Percentiles rank a stretch among this genome's conserved stretches.
These are phyloP conservation scores for Diutina scorzettiae DNA, from an alignment of 1,139 yeast genomes.

Conservation along the genomic window DNA sequence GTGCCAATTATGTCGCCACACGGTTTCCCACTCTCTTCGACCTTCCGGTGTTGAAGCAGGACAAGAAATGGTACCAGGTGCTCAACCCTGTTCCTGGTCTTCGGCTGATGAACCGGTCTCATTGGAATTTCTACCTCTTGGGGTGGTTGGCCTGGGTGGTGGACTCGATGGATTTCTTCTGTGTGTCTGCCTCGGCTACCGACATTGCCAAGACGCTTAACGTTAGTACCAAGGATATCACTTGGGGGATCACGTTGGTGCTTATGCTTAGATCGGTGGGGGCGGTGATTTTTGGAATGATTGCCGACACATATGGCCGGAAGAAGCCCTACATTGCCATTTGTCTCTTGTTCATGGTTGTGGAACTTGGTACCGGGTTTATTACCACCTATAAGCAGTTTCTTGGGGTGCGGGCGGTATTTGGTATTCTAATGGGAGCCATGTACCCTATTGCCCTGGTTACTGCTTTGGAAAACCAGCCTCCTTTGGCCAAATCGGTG, in stretches of 20 bases:
- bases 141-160: constrained; percentile 70
- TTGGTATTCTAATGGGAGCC: constrained; percentile 65
- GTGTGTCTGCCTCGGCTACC: constrained; percentile 50
- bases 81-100: constrained; percentile 47
- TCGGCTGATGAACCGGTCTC: constrained; percentile 27
- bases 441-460: constrained; percentile 59
- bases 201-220: constrained; percentile 42
- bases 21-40: constrained; percentile 2
- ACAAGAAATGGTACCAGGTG: neutral
- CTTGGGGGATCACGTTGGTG: constrained; percentile 77
- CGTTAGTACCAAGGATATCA: constrained; percentile 38
- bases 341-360: constrained; percentile 39
- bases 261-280: constrained; percentile 75
- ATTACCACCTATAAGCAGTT: constrained; percentile 53
- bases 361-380: constrained; percentile 68
- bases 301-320: constrained; percentile 61
- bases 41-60: neutral
- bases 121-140: constrained; percentile 52
- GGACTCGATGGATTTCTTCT: constrained; percentile 72
- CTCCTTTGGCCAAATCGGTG: constrained; percentile 44
- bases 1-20: neutral
- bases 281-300: constrained; percentile 55
- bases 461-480: constrained; percentile 32
- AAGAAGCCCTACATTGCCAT: constrained; percentile 56
- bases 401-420: constrained; percentile 53